Evolutionary conservation across 2,329 filamentous ascomycete species (phyloP).

Genomic region (Plenodomus tracheiphilus): DNA sequence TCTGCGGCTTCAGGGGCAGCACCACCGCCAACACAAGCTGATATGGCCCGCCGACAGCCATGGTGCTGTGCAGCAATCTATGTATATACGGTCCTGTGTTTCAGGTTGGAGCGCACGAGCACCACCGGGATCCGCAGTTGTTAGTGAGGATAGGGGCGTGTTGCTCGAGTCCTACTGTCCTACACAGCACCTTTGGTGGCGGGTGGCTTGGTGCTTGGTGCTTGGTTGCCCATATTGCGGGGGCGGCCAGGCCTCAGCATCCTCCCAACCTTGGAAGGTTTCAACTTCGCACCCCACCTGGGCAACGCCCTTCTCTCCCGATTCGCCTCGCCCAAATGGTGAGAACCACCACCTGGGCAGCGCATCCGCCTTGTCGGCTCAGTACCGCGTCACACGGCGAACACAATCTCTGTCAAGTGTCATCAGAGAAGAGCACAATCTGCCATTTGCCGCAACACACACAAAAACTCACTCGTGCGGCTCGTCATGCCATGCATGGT

Average conservation of each 20-base stretch:
- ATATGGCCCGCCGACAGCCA: slow-evolving; percentile 2
- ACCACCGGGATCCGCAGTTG: slow-evolving; percentile 1
- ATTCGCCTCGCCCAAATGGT: not conserved
- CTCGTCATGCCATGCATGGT: slow-evolving; percentile 5
- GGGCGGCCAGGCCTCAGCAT: not conserved
- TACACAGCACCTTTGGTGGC: not conserved
- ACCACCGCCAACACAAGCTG: slow-evolving; percentile 8
- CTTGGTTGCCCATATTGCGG: not conserved
- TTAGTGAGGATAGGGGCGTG: slow-evolving; percentile 15
- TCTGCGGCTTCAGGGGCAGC: slow-evolving; percentile 17
- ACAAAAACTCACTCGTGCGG: slow-evolving; percentile 3
- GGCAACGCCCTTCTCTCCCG: not conserved
- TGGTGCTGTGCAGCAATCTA: slow-evolving; percentile 21
- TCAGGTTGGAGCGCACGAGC: slow-evolving; percentile 10
- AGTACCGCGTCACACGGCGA: not conserved
- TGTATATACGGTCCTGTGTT: slow-evolving; percentile 13
- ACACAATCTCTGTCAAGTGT: slow-evolving; percentile 10
- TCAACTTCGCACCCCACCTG: no score
- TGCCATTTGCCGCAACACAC: slow-evolving; percentile 6
- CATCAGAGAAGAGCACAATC: slow-evolving; percentile 5
- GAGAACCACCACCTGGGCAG: not conserved
- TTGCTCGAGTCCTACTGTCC: not conserved
- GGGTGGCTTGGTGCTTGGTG: no score
- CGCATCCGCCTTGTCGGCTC: not conserved
- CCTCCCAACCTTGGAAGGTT: slow-evolving; percentile 3